Percentiles rank a stretch among this genome's conserved stretches.
These are phyloP conservation scores for Phytophthora podocarpi DNA, from an alignment of 352 stramenopile species.

Conservation along the genomic window DNA sequence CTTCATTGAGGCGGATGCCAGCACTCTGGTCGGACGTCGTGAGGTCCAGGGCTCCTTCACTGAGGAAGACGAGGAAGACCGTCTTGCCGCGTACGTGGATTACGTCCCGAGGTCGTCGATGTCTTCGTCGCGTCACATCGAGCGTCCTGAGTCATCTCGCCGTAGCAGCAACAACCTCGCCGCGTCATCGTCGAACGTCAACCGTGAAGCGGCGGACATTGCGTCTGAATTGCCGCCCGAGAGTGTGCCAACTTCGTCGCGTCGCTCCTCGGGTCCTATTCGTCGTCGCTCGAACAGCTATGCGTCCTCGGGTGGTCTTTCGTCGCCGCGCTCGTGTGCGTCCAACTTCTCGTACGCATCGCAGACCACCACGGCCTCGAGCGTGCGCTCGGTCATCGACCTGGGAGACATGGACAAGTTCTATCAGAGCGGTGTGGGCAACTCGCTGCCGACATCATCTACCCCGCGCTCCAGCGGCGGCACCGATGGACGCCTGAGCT, in stretches of 20 bases:
- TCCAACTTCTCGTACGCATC: constrained; percentile 84
- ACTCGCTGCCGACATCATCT: constrained; percentile 28
- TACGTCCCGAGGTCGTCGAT: constrained; percentile 57
- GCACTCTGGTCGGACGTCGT: constrained; percentile 63
- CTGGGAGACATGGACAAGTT: constrained; percentile 84
- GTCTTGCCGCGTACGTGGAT: constrained; percentile 59
- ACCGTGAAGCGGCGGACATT: constrained; percentile 22
- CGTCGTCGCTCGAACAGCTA: constrained; percentile 67
- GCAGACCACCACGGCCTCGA: constrained; percentile 70
- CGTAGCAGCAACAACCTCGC: constrained; percentile 29
- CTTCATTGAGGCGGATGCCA: constrained; percentile 79
- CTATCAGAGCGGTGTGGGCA: constrained; percentile 52
- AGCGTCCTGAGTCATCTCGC: constrained; percentile 24
- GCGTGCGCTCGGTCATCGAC: constrained; percentile 69
- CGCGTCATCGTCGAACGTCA: constrained; percentile 17
- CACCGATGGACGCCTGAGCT: constrained; percentile 51
- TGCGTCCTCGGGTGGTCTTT: constrained; percentile 56
- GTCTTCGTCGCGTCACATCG: constrained; percentile 43
- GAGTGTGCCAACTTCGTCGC: constrained; percentile 16
- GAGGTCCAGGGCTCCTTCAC: constrained; percentile 68
- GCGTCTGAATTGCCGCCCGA: constrained; percentile 23
- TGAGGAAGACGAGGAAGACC: constrained; percentile 51
- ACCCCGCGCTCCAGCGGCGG: constrained; percentile 43
- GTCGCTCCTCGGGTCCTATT: constrained; percentile 27
- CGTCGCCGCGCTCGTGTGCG: constrained; percentile 66